Conservation (phyloP, 257 asterid species). For the Cynanchum wilfordii region DNA sequence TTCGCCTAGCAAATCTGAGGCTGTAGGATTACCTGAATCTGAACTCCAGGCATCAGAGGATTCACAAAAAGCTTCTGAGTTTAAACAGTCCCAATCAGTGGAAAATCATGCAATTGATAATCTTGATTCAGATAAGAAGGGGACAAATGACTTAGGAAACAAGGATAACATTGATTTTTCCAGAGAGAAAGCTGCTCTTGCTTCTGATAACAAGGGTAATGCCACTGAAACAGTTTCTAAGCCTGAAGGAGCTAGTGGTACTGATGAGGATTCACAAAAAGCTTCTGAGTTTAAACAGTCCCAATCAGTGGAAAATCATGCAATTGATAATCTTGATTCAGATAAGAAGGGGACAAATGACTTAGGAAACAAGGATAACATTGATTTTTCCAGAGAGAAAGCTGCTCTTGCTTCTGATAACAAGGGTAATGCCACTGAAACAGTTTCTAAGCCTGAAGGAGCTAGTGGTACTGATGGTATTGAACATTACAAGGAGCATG, state of each 20-base stretch:
- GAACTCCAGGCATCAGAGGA: slow-evolving; percentile 44
- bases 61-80: slow-evolving; percentile 30
- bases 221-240: slow-evolving; percentile 32
- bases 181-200: slow-evolving; percentile 23
- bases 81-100: slow-evolving; percentile 22
- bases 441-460: slow-evolving; percentile 36
- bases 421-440: slow-evolving; percentile 31
- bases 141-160: slow-evolving; percentile 22
- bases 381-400: slow-evolving; percentile 27
- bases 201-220: slow-evolving; percentile 34
- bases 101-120: slow-evolving; percentile 20
- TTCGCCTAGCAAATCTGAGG: slow-evolving; percentile 36
- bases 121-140: slow-evolving; percentile 33
- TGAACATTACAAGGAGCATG: slow-evolving; percentile 35
- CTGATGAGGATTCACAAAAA: slow-evolving; percentile 29
- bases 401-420: slow-evolving; percentile 29
- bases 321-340: slow-evolving; percentile 25
- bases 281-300: slow-evolving; percentile 25
- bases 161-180: slow-evolving; percentile 30
- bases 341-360: slow-evolving; percentile 30
- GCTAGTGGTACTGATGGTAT: slow-evolving; percentile 37
- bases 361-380: slow-evolving; percentile 26
- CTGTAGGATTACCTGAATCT: slow-evolving; percentile 32
- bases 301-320: slow-evolving; percentile 27
- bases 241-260: slow-evolving; percentile 42